A percentile compares a stretch with the other conserved stretches of the same genome.
Conservation (phyloP, 495 filamentous ascomycete genomes). For the Tuber borchii region DNA sequence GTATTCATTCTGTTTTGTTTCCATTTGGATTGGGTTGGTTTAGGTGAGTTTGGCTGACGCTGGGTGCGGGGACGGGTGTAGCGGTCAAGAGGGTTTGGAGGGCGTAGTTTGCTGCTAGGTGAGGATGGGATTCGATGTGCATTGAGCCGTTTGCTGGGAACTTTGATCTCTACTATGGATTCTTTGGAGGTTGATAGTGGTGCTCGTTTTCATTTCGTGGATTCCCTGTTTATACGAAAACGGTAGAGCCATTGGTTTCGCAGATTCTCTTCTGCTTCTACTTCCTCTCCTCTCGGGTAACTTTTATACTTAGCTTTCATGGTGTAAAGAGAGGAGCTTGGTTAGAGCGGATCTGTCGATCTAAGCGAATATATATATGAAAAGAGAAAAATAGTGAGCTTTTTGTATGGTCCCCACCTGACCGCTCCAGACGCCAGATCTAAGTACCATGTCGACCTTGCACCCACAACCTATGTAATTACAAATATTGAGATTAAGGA, state of each 20-base stretch:
- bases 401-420: background rate
- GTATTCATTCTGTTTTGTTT: background rate
- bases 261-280: background rate
- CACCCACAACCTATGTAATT: background rate
- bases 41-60: background rate
- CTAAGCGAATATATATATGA: background rate
- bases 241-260: background rate
- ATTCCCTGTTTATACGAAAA: background rate
- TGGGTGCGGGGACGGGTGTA: background rate
- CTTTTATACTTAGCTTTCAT: background rate
- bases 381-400: background rate
- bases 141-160: background rate
- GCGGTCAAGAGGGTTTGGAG: constrained; percentile 39
- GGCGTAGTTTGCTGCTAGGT: constrained; percentile 21
- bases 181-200: background rate
- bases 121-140: background rate
- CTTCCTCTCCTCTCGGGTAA: background rate
- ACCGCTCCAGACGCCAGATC: background rate
- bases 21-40: background rate
- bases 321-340: background rate
- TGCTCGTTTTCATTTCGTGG: background rate
- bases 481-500: background rate
- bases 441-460: background rate
- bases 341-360: background rate
- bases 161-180: background rate